Base-by-base conservation (phyloP, 306 rosid species). In the Styphnolobium japonicum region DNA sequence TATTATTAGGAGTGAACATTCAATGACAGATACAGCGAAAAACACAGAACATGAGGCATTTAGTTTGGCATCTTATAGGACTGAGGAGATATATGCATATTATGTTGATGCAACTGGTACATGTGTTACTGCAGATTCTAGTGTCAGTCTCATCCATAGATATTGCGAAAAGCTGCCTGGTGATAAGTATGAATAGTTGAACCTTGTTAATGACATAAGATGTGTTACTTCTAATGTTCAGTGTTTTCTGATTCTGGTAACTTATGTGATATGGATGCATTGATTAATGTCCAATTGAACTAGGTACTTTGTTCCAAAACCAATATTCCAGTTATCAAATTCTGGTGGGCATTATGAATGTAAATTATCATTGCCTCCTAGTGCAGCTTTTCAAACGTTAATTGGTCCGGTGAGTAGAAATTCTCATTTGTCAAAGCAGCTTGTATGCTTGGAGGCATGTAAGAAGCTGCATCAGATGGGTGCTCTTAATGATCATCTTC, bases 371-470 rank as follows among this genome's bases (percentile, higher is more conserved):
- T 68, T 89, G 53, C 93, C 97, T 85, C 89, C 90, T 37, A 86
- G 78, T 72, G 89, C 93, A 31, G 67, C 96, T 69, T 81, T 91
- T 77, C 89, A 84, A 76, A 78, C 88, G 5, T 62, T 89, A 57
- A 83, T 83, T 40, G 90, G 97, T 77, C 92, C 97, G 61, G n/a
- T 34, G 27, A 62, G 87, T 82, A 80, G 58, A 48, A 89, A 63
- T 69, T 78, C 89, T 46, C 81, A 83, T 70, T 73, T 89, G 18
- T 79, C 93, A 25, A 91, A 87, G 88, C 96, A 91, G 86, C 89
- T 86, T 53, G 96, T 77, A 15, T 89, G 96, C 89, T 82, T 89
- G 85, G 92, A 91, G 82, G 96, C 92, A 37, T 91, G 93, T 73
- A 87, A 89, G 79, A 85, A 79, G 84, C 77, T 91, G 60, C 97